Evolutionary conservation across 108 stramenopile genomes (phyloP).

Genomic region (Nitzschia sp.): DNA sequence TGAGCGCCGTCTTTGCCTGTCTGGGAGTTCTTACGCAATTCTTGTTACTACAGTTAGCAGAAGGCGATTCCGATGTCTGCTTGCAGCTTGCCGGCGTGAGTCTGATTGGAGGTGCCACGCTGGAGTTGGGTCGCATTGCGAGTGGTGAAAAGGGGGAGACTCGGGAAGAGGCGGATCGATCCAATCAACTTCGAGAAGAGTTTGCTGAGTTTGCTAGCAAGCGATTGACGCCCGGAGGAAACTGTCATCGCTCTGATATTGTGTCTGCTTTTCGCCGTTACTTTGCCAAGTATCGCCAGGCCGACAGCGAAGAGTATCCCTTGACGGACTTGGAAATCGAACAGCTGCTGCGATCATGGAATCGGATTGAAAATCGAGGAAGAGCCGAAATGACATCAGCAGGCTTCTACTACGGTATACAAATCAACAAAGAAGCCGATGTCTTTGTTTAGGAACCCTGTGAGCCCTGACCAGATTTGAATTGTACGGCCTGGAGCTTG

Average conservation of each 20-base stretch:
- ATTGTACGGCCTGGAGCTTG: no score
- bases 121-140: conserved; percentile 81
- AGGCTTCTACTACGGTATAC: conserved; percentile 76
- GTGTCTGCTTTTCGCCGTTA: conserved; percentile 80
- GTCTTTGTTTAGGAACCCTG: conserved; percentile 41
- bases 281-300: conserved; percentile 78
- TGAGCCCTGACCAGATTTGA: no score
- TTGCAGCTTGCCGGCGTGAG: conserved; percentile 75
- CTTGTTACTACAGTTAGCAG: conserved; percentile 55
- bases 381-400: conserved; percentile 71
- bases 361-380: conserved; percentile 42
- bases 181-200: conserved; percentile 51
- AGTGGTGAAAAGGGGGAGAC: conserved; percentile 60
- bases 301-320: conserved; percentile 61
- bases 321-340: conserved; percentile 84
- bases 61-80: conserved; percentile 58
- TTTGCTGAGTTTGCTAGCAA: conserved; percentile 79
- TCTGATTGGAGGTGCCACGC: conserved; percentile 66
- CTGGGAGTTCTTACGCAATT: conserved; percentile 65
- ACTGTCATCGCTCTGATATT: conserved; percentile 74
- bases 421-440: conserved; percentile 73
- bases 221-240: conserved; percentile 53
- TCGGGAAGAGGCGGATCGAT: conserved; percentile 65
- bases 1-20: conserved; percentile 53
- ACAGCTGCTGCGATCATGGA: conserved; percentile 66